A percentile compares a stretch with the other conserved stretches of the same genome.
Conservation (phyloP, 176 grass and related monocot species). For the Leersia perrieri region DNA sequence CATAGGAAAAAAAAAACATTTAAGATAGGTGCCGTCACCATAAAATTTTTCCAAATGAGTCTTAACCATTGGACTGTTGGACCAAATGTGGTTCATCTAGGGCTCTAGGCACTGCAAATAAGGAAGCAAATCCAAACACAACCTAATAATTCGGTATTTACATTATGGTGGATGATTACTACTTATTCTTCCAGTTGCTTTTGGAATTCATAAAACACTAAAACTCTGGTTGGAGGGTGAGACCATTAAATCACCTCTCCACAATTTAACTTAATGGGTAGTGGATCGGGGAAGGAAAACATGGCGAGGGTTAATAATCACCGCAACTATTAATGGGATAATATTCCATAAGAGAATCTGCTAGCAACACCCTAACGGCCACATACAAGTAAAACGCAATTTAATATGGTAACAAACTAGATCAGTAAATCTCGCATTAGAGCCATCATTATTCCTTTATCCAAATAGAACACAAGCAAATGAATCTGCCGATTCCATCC, state of each 20-base stretch:
- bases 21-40: neutral
- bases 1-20: neutral
- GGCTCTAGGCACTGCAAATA: neutral
- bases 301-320: neutral
- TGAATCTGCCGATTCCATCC: neutral
- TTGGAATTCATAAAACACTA: neutral
- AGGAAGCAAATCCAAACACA: neutral
- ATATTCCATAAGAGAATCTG: neutral
- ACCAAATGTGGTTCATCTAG: neutral
- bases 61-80: neutral
- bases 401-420: neutral
- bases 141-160: neutral
- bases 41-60: neutral
- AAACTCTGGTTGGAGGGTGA: neutral
- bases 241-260: neutral
- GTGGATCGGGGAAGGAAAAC: neutral
- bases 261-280: neutral
- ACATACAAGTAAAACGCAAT: neutral
- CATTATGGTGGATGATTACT: neutral
- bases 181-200: neutral
- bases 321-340: neutral
- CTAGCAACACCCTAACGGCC: neutral
- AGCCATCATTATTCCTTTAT: constrained; percentile 3
- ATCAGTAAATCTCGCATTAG: neutral
- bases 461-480: neutral